These are phyloP conservation scores for Uronychia binucleata DNA, from an alignment of 73 alveolate genomes.

Conservation along the genomic window DNA sequence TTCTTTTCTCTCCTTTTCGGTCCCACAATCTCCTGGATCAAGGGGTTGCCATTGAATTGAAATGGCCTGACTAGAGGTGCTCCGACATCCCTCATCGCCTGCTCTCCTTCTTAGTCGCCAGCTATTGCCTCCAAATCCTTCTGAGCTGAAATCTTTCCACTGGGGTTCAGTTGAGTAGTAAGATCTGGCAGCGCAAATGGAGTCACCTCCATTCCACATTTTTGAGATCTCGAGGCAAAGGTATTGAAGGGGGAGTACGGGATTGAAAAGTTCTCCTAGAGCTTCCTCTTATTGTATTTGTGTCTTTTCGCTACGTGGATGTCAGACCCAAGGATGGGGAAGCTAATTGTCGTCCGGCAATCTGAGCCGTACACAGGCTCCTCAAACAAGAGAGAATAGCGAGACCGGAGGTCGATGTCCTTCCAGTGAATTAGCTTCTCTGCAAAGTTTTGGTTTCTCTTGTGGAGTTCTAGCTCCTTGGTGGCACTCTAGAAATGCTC, in stretches of 20 bases:
- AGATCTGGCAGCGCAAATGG: too few relatives aligned
- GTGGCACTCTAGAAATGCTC: conserved; percentile 32
- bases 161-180: neutral
- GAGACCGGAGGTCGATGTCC: neutral
- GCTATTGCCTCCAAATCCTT: too few relatives aligned
- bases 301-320: neutral
- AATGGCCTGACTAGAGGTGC: too few relatives aligned
- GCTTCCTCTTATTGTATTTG: neutral
- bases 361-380: neutral
- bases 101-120: too few relatives aligned
- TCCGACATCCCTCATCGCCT: too few relatives aligned
- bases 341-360: neutral
- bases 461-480: conserved; percentile 13
- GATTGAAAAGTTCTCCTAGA: neutral
- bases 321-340: neutral
- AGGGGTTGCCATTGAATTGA: neutral
- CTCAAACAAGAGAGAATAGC: neutral
- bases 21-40: neutral
- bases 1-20: neutral
- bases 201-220: too few relatives aligned
- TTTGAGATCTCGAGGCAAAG: too few relatives aligned
- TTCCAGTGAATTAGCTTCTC: conserved; percentile 39
- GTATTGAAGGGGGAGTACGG: neutral
- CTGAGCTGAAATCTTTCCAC: neutral
- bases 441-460: conserved; percentile 9